Evolutionary conservation across 129 eudicot species (phyloP), one percentile per base, ranked within the genome.

Genomic region (Cynara cardunculus): DNA sequence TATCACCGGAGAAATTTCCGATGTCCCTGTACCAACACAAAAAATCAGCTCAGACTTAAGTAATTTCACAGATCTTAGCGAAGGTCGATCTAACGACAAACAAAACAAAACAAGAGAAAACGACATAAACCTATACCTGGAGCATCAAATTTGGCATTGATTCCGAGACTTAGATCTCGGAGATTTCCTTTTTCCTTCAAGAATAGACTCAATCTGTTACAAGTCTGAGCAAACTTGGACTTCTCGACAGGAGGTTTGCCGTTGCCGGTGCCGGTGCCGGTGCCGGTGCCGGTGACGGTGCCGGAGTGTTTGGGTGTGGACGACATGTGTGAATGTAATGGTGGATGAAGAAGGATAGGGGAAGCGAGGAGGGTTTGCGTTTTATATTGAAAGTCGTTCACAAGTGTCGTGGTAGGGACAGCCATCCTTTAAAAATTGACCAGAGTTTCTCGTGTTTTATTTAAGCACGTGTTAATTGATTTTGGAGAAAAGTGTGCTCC

Each of bases 111-210:
- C 0, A 56, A 9, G 34, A 18, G 28, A 21, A 26, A 26, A 6
- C n/a, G 7, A 69, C 1, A 37, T 8, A 73, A 18, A 28, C 0
- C 9, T 0, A 26, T 85, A 88, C 90, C 86, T 68, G 72, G 28
- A 64, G 82, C 25, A 28, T 86, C 81, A 16, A 79, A 59, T 70
- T 86, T 81, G 2, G 84, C 86, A 62, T 71, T 82, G 21, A 91
- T 78, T 41, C 70, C 84, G 46, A 84, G 72, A 39, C 62, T 70
- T 64, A 76, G 75, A 78, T 88, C 83, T 73, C 80, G 79, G 59
- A 91, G 80, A 14, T 73, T 78, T 70, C 93, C 88, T 72, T 75
- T 91, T 67, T 89, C 90, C 69, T 91, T 91, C 2, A 91, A 73
- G 25, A 59, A 91, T 18, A 80, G 77, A 32, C 91, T 91, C 79